Percentiles rank a stretch among this genome's conserved stretches.
Conservation (phyloP, 345 rosid genomes). For the Eucalyptus pauciflora region DNA sequence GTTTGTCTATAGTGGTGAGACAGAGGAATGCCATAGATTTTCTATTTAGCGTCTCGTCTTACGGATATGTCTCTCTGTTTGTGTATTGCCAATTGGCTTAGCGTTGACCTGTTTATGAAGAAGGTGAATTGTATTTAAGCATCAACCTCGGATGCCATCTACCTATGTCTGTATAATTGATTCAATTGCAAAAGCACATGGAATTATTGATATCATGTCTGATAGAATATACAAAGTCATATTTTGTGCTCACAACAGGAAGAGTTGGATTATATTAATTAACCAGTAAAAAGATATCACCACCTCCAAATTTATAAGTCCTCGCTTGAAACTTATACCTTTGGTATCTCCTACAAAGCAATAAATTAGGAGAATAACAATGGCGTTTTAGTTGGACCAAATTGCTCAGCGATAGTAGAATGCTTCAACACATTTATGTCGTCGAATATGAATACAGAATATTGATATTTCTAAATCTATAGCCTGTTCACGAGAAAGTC, state of each 20-base stretch:
- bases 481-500: background rate
- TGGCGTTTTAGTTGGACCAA: background rate
- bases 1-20: too few relatives aligned
- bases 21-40: background rate
- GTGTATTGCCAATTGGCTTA: background rate
- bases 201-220: background rate
- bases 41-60: background rate
- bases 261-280: background rate
- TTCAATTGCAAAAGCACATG: background rate
- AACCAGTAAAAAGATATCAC: background rate
- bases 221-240: background rate
- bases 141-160: background rate
- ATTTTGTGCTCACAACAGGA: background rate
- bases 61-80: background rate
- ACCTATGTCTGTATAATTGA: background rate
- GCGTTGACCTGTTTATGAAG: background rate
- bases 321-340: background rate
- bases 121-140: background rate
- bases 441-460: background rate
- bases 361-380: background rate
- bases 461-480: background rate
- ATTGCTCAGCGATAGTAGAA: too few relatives aligned
- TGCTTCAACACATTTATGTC: too few relatives aligned
- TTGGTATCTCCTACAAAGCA: background rate
- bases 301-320: background rate